Percentiles rank a stretch among this genome's conserved stretches.
These are phyloP conservation scores for Daldinia eschscholtzii DNA, from an alignment of 2,329 filamentous ascomycete genomes.

Conservation along the genomic window DNA sequence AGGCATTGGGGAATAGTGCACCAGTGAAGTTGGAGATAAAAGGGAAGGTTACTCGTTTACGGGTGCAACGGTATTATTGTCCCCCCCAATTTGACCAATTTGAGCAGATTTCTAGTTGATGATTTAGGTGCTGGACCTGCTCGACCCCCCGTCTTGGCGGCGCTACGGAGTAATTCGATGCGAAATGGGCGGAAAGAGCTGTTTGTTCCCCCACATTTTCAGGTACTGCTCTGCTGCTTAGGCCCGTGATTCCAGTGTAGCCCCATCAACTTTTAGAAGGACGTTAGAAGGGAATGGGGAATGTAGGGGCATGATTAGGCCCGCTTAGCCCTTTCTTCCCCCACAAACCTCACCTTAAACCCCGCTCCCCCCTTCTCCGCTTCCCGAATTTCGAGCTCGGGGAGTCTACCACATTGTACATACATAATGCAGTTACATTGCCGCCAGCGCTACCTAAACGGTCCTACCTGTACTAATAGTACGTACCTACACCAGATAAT, in stretches of 20 bases:
- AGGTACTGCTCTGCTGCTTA: slow-evolving; percentile 13
- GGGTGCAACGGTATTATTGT: slow-evolving; percentile 15
- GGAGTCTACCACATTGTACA: too few species aligned
- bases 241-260: slow-evolving; percentile 39
- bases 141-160: slow-evolving; percentile 42
- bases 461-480: not conserved
- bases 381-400: not conserved
- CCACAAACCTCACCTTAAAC: slow-evolving; percentile 24
- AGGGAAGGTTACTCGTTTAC: slow-evolving; percentile 1
- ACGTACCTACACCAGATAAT: slow-evolving; percentile 8
- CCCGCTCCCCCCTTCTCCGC: slow-evolving; percentile 8
- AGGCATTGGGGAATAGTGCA: slow-evolving; percentile 29
- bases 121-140: slow-evolving; percentile 23
- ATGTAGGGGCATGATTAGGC: slow-evolving; percentile 7
- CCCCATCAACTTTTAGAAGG: not conserved
- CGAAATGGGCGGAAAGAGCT: slow-evolving; percentile 33
- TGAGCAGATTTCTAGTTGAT: slow-evolving; percentile 34
- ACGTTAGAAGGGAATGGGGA: not conserved
- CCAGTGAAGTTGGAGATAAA: slow-evolving; percentile 34
- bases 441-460: too few species aligned
- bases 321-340: slow-evolving; percentile 26
- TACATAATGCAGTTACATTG: too few species aligned
- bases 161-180: slow-evolving; percentile 35
- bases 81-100: slow-evolving; percentile 19
- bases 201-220: slow-evolving; percentile 34